These are phyloP conservation scores for Lentinula sp. DNA, from an alignment of 768 basidiomycete species.

Conservation along the genomic window DNA sequence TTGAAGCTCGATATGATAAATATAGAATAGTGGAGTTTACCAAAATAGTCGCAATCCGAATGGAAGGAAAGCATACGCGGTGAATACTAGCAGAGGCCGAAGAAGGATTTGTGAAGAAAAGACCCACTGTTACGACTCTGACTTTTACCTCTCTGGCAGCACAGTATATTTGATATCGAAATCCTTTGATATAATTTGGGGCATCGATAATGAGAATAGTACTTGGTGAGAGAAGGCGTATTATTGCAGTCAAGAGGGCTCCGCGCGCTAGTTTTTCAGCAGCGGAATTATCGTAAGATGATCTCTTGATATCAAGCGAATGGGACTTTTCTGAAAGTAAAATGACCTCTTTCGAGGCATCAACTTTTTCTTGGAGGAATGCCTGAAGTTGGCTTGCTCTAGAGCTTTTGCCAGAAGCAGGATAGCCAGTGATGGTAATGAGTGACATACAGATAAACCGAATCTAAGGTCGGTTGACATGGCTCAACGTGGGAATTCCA, in stretches of 20 bases:
- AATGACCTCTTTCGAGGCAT: constrained; percentile 20
- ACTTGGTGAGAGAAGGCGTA: constrained; percentile 62
- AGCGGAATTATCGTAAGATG: constrained; percentile 62
- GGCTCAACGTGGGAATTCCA: neutral
- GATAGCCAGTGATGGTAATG: constrained; percentile 84
- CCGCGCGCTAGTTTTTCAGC: constrained; percentile 88
- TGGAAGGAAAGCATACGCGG: neutral
- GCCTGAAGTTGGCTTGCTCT: constrained; percentile 59
- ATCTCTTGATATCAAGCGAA: constrained; percentile 52
- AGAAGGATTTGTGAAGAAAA: neutral
- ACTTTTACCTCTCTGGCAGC: constrained; percentile 85
- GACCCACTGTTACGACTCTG: constrained; percentile 78
- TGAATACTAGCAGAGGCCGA: neutral
- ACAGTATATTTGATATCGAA: constrained; percentile 97
- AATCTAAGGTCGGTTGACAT: neutral
- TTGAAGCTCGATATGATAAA: neutral
- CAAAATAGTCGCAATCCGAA: neutral
- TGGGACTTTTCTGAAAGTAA: constrained; percentile 73
- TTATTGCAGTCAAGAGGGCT: constrained; percentile 76
- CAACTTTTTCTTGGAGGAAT: constrained; percentile 48
- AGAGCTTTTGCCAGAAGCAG: constrained; percentile 80
- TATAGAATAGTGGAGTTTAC: too few species aligned
- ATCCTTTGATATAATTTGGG: constrained; percentile 97
- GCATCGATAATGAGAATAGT: constrained; percentile 86
- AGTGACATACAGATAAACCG: constrained; percentile 65